These are phyloP conservation scores for Atkinsonella hypoxylon DNA, from an alignment of 2,329 filamentous ascomycete species.

Conservation along the genomic window DNA sequence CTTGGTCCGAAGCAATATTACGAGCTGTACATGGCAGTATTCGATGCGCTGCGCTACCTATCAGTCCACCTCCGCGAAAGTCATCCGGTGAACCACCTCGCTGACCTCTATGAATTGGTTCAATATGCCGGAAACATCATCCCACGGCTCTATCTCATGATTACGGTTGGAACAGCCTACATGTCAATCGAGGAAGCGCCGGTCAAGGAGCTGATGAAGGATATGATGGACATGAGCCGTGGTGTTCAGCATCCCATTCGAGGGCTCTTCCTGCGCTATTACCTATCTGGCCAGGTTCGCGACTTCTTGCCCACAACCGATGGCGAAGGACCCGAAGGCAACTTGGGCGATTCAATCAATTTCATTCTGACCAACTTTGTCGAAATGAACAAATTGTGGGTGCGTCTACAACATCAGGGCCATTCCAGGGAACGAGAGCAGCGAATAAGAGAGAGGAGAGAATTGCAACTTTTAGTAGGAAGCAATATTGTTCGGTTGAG, in stretches of 20 bases:
- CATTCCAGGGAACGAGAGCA: conserved; percentile 91
- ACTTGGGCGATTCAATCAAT: conserved; percentile 93
- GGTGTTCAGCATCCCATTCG: conserved; percentile 95
- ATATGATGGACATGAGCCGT: conserved; percentile 99
- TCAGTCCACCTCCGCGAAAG: conserved; percentile 95
- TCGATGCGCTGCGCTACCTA: conserved; percentile 92
- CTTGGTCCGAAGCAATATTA: conserved; percentile 99
- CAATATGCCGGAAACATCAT: conserved; percentile 98
- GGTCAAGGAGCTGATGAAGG: conserved; percentile 99
- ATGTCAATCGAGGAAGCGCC: conserved; percentile 98
- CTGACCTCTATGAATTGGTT: conserved; percentile 93
- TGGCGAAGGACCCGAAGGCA: conserved; percentile 86
- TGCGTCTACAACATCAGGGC: conserved; percentile 91
- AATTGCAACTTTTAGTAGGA: conserved; percentile 87
- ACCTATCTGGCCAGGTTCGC: conserved; percentile 85
- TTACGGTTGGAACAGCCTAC: conserved; percentile 96
- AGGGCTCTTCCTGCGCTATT: conserved; percentile 90
- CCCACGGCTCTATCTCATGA: conserved; percentile 94
- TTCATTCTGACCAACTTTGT: conserved; percentile 98
- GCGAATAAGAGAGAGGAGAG: conserved; percentile 85
- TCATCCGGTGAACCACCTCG: conserved; percentile 94
- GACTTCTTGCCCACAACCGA: conserved; percentile 74
- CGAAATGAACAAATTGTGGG: conserved; percentile 99
- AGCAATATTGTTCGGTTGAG: conserved; percentile 93
- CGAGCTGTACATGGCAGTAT: conserved; percentile 98